phyloP scores from a whole-genome alignment of 208 protist genomes.

The Leishmania turanica region DNA sequence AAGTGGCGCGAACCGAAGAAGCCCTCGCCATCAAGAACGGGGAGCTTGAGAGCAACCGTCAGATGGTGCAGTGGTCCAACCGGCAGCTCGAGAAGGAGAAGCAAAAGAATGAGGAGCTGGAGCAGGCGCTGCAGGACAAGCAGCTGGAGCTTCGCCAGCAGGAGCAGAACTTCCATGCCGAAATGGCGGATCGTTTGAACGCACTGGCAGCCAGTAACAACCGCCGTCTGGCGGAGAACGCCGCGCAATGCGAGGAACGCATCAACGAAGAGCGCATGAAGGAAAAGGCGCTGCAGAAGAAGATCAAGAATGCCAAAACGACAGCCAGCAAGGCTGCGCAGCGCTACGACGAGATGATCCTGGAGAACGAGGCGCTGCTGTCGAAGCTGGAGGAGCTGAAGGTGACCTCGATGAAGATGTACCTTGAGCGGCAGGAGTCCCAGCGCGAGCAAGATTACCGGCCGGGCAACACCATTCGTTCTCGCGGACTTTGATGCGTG shows the following conservation, averaged over 20 bases:
- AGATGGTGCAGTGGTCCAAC: conserved; percentile 91
- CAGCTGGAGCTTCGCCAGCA: conserved; percentile 80
- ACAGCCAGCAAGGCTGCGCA: conserved; percentile 83
- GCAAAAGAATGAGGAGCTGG: conserved; percentile 81
- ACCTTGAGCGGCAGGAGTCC: conserved; percentile 84
- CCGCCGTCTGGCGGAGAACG: conserved; percentile 80
- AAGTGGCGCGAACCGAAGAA: conserved; percentile 72
- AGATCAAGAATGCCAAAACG: conserved; percentile 84
- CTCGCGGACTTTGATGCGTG: conserved; percentile 47
- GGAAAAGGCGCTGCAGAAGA: conserved; percentile 84
- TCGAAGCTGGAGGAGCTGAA: conserved; percentile 91
- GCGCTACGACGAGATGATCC: conserved; percentile 93
- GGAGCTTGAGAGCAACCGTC: conserved; percentile 81
- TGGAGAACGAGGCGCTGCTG: conserved; percentile 87
- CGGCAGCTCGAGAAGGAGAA: conserved; percentile 86
- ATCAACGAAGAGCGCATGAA: conserved; percentile 82
- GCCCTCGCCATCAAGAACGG: conserved; percentile 75
- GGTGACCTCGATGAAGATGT: conserved; percentile 91
- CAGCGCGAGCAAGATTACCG: conserved; percentile 74
- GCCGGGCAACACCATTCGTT: conserved; percentile 41
- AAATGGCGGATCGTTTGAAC: conserved; percentile 83
- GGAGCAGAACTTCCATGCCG: conserved; percentile 70
- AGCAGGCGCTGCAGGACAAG: conserved; percentile 66
- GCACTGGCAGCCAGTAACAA: conserved; percentile 81
- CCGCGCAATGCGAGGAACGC: conserved; percentile 77